Evolutionary conservation across 305 asterid genomes (phyloP), one percentile per base, ranked within the genome.

Genomic region (Salvia sclarea): DNA sequence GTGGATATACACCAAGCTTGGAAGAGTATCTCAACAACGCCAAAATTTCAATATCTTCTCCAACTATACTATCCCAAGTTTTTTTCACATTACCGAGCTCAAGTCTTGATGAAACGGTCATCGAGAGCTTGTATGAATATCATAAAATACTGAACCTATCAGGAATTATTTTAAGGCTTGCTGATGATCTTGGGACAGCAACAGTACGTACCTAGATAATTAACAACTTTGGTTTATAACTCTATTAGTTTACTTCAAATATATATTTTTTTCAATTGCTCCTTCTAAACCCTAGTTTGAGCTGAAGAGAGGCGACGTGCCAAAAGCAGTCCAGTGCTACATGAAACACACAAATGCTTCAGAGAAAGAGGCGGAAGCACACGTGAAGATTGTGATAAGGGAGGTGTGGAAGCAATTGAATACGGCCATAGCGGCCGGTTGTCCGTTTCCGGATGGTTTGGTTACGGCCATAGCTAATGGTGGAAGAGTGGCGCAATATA

Each of bases 111-210:
- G 25, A 14, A 28, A 4, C 20, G 0, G 47, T 2, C 1, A 41
- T 61, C 16, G 31, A 79, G 22, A 73, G 64, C 71, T 61, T 80
- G 7, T 59, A 31, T 1, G 45, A 69, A 6, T 64, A 52, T 14
- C 74, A 71, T 50, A 13, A 77, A 1, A 63, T 81, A 0, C 60
- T 83, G 17, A 48, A 41, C 7, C 66, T 50, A 1, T 76, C 86
- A 2, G 72, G 73, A 0, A 58, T 53, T 20, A 8, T 85, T 8
- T 8, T 76, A 21, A 73, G 85, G 11, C 73, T 82, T 2, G 48
- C 79, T 8, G 47, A 58, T 35, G 64, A 58, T 58, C 47, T 58
- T 0, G 64, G 64, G 2, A 58, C 64, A 8, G 4, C 47, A 10
- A 16, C 41, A 22, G 62, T 56, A 28, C 7, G 53, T 6, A 4